Evolutionary conservation across 2,329 filamentous ascomycete species (phyloP), one percentile per base, ranked within the genome.

Genomic region (Microdochium trichocladiopsis): DNA sequence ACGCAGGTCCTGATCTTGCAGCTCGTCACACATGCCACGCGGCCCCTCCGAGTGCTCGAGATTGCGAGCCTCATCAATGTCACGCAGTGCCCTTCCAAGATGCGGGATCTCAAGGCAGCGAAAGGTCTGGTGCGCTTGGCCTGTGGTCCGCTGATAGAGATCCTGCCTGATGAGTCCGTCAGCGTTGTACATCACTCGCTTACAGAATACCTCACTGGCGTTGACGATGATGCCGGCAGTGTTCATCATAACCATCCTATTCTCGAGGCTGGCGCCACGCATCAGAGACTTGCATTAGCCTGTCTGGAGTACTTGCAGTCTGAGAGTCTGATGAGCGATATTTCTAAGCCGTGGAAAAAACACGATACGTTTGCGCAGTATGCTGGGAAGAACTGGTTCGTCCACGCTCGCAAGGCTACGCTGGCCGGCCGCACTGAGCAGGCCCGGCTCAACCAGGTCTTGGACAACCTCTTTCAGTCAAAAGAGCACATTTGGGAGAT

Each of bases 151-250:
- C 58, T 78, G 3, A 55, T 77, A 3, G 72, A 77, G 53, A 66
- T 76, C 12, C 60, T 72, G 2, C 65, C 69, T 12, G 71, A 77
- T 53, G 73, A 74, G 48, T 72, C 69, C 0, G 60, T 76, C 22
- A 66, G 63, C 21, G 66, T 77, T 9, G 66, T 77, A 4, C 74
- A 78, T 52, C 74, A 77, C 51, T 76, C 72, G 1, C 68, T 78
- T n/a, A 76, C 73, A 0, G 74, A 77, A 52, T 77, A 71, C 58
- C 64, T 77, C 9, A 57, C 36, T 22, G 47, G 28, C 31, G 41
- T 16, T 18, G 22, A 41, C 25, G 16, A 24, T 36, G 14, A 11
- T 22, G 22, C 3, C 21, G 25, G 28, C 25, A 23, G 21, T 18
- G n/a, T 9, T 45, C 41, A 21, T 12, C 25, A 18, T 3, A 10